Base-by-base conservation (phyloP, 1,139 yeast genomes). In the Ogataea hybrid region DNA sequence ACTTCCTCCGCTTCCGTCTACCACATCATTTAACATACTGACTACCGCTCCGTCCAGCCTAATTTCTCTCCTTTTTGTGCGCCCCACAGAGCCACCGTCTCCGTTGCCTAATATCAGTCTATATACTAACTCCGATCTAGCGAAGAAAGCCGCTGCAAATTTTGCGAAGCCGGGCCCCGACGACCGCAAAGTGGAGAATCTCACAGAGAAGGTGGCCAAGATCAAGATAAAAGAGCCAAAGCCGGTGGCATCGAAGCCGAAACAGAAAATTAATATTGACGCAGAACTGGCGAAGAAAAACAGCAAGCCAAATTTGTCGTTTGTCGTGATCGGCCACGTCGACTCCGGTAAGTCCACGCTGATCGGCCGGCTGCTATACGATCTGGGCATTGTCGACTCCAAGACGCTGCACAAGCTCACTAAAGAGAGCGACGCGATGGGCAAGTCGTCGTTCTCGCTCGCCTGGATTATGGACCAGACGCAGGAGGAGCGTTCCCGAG, bases 401-500 rank as follows among this genome's bases (percentile, higher is more conserved):
- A 79, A 81, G 44, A 79, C 88, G 0, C 78, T 90, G 18, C 81
- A 85, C 57, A 87, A 84, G 58, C 68, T 86, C 49, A 79, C 86
- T 42, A 79, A 81, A 52, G 97, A 92, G 56, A 83, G 95, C 39
- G 88, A 84, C 44, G 76, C 75, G 44, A 74, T 78, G 1, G 98
- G 98, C 6, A 94, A 92, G 59, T 84, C 89, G 1, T 89, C 97
- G 1, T 94, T 94, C 65, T 95, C 96, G 11, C 71, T 90, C 41
- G 98, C 98, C 0, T 94, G 99, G 99, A 81, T 92, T 10, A 79
- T 92, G 87, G 99, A 94, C 62, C 96, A 90, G 63, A 89, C 97
- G 0, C 69, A 75, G 1, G 98, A 92, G 61, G 99, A 94, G 64
- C 76, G 99, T 54, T 64, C 74, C 6, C 67, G 90, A 50, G 98